Conservation (phyloP, 306 rosid species). For the Dryas drummondii region DNA sequence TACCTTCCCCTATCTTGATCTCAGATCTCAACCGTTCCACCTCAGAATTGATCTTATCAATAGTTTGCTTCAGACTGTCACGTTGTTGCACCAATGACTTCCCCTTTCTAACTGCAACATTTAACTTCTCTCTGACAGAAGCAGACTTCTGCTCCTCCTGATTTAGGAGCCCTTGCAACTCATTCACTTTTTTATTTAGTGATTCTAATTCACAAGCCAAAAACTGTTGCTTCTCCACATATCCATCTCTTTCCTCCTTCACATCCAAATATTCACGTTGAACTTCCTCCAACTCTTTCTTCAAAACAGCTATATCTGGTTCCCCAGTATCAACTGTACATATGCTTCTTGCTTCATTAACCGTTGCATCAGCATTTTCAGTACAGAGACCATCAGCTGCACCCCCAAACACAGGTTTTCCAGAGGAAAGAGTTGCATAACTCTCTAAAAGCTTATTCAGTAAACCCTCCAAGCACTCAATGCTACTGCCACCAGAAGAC, state of each 20-base stretch:
- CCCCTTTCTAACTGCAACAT: slow-evolving; percentile 91
- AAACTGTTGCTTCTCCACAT: slow-evolving; percentile 55
- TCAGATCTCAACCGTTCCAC: slow-evolving; percentile 62
- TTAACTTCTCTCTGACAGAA: slow-evolving; percentile 84
- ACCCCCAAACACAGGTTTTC: slow-evolving; percentile 34
- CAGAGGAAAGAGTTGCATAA: slow-evolving; percentile 41
- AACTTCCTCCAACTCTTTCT: slow-evolving; percentile 72
- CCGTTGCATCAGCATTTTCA: slow-evolving; percentile 33
- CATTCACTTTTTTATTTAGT: slow-evolving; percentile 53
- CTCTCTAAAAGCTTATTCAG: slow-evolving; percentile 66
- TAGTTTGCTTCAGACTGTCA: slow-evolving; percentile 74
- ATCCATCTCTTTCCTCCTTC: slow-evolving; percentile 66
- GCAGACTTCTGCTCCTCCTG: slow-evolving; percentile 92
- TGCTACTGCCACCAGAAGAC: slow-evolving; percentile 50
- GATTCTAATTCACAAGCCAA: slow-evolving; percentile 60
- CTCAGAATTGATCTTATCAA: slow-evolving; percentile 61
- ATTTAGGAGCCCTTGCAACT: slow-evolving; percentile 67
- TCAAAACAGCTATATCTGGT: slow-evolving; percentile 45
- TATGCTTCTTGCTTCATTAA: slow-evolving; percentile 43
- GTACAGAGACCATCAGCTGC: slow-evolving; percentile 30
- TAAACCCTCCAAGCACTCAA: slow-evolving; percentile 65
- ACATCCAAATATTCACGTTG: slow-evolving; percentile 51
- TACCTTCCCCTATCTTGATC: slow-evolving; percentile 43
- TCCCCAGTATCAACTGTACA: slow-evolving; percentile 37
- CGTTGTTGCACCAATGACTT: slow-evolving; percentile 86